A percentile compares a stretch with the other conserved stretches of the same genome.
Evolutionary conservation across 2,329 filamentous ascomycete genomes (phyloP).

Genomic region (Pseudocercospora macadamiae): DNA sequence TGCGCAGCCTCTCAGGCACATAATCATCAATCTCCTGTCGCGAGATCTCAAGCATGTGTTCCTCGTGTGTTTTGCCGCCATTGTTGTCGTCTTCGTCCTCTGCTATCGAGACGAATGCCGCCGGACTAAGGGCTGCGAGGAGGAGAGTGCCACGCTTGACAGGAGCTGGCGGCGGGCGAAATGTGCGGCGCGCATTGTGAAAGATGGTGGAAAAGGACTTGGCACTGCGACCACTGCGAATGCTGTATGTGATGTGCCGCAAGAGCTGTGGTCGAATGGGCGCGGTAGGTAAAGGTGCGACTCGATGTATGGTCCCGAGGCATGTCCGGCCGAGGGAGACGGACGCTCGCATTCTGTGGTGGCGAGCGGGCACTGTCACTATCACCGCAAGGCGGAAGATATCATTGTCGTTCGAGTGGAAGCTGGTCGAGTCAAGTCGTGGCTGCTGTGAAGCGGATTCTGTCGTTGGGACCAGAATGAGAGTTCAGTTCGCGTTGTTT

Average conservation of each 20-base stretch:
- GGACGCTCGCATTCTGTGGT: slow-evolving; percentile 35
- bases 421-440: neutral
- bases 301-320: slow-evolving; percentile 22
- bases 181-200: slow-evolving; percentile 29
- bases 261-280: slow-evolving; percentile 34
- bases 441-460: neutral
- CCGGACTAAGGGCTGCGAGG: slow-evolving; percentile 55
- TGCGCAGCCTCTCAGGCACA: slow-evolving; percentile 64
- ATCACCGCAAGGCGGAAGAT: neutral
- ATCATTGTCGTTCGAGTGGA: neutral
- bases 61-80: slow-evolving; percentile 70
- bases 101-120: slow-evolving; percentile 62
- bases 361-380: slow-evolving; percentile 21
- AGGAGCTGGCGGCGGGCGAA: slow-evolving; percentile 38
- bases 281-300: no score
- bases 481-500: neutral
- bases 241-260: slow-evolving; percentile 36
- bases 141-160: slow-evolving; percentile 40
- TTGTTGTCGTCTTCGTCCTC: slow-evolving; percentile 50
- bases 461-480: no score
- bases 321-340: slow-evolving; percentile 33
- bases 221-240: slow-evolving; percentile 30
- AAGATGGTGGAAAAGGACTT: slow-evolving; percentile 31
- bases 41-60: slow-evolving; percentile 83
- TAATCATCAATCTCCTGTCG: slow-evolving; percentile 74